Evolutionary conservation across 1,284 basidiomycete genomes (phyloP).

Genomic region (Leccinum subatratum): DNA sequence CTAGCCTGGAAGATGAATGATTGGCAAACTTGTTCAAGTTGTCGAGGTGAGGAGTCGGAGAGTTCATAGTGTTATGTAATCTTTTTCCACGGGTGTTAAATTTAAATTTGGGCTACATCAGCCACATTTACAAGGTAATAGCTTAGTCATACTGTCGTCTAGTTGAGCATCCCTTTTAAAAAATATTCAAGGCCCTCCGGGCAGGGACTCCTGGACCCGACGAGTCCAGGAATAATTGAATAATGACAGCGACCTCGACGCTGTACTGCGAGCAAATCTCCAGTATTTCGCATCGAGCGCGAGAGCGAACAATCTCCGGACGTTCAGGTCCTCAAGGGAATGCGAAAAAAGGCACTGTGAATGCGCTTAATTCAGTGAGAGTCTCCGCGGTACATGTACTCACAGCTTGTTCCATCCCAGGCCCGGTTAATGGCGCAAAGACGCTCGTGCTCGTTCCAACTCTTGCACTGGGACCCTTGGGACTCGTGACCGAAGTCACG

Average conservation of each 20-base stretch:
- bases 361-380: conserved; percentile 77
- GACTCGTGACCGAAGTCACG: conserved; percentile 88
- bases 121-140: no score
- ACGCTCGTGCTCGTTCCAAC: conserved; percentile 89
- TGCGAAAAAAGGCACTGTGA: conserved; percentile 71
- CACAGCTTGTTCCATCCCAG: conserved; percentile 38
- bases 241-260: conserved; percentile 31
- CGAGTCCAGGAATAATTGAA: no score
- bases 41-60: no score
- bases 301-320: conserved; percentile 51
- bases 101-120: no score
- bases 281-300: conserved; percentile 28
- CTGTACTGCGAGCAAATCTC: conserved; percentile 24
- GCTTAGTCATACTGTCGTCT: no score
- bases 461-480: conserved; percentile 87
- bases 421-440: conserved; percentile 90
- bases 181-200: no score
- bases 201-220: no score
- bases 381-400: conserved; percentile 4
- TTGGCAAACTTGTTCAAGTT: no score
- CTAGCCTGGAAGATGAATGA: no score
- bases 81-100: no score
- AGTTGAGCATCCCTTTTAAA: no score
- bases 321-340: conserved; percentile 67
- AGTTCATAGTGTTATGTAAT: no score